phyloP scores from a whole-genome alignment of 352 stramenopile species.

The Pythium sp. region DNA sequence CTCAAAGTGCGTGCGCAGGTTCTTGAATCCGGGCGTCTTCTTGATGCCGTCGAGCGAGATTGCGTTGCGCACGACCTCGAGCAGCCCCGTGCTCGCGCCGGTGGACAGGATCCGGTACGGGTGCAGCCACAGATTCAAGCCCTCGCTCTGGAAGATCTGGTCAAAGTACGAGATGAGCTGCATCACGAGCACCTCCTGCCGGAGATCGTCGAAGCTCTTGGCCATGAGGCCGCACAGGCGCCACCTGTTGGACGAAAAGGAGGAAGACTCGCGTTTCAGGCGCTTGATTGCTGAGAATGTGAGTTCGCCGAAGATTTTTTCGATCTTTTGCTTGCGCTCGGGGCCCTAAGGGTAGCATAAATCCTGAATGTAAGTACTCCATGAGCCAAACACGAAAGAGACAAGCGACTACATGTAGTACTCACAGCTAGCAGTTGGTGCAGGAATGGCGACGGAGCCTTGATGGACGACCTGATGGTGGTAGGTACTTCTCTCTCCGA shows the following conservation, averaged over 20 bases:
- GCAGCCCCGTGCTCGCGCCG: slow-evolving; percentile 91
- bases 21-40: slow-evolving; percentile 83
- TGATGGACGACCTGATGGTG: neutral
- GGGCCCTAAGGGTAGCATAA: neutral
- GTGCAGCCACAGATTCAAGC: slow-evolving; percentile 90
- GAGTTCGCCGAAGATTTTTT: slow-evolving; percentile 72
- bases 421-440: slow-evolving; percentile 12
- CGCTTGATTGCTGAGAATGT: slow-evolving; percentile 45
- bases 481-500: neutral
- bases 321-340: slow-evolving; percentile 43
- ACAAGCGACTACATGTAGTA: neutral
- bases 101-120: slow-evolving; percentile 97
- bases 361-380: neutral
- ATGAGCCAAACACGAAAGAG: neutral
- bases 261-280: slow-evolving; percentile 24
- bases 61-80: slow-evolving; percentile 95
- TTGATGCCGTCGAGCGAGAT: slow-evolving; percentile 97
- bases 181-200: slow-evolving; percentile 97
- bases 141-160: slow-evolving; percentile 91
- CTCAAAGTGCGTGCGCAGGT: slow-evolving; percentile 92
- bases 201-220: slow-evolving; percentile 96
- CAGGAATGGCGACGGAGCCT: slow-evolving; percentile 3
- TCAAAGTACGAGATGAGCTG: slow-evolving; percentile 96
- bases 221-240: slow-evolving; percentile 89
- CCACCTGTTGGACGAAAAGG: slow-evolving; percentile 24